Percentiles rank a stretch among this genome's conserved stretches.
Evolutionary conservation across 345 rosid genomes (phyloP).

Genomic region (Citrus australasica): DNA sequence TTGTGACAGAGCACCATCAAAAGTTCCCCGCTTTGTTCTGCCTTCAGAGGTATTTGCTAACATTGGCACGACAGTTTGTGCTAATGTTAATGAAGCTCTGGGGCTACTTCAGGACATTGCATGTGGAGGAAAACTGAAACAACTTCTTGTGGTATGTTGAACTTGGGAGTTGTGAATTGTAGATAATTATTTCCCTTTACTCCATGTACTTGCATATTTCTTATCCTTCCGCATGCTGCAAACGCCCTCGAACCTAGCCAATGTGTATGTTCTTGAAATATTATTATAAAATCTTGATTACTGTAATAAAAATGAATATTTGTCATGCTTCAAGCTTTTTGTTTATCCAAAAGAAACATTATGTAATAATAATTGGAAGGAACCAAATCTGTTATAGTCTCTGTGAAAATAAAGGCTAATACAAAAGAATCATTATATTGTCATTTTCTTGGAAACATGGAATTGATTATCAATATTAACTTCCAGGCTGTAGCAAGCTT

Average conservation of each 20-base stretch:
- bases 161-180: not conserved
- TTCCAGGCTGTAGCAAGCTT: constrained; percentile 65
- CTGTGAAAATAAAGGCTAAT: not conserved
- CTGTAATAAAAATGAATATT: not conserved
- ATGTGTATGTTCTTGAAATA: not conserved
- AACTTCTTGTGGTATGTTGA: constrained; percentile 60
- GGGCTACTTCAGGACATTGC: constrained; percentile 73
- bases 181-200: not conserved
- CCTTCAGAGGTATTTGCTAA: constrained; percentile 74
- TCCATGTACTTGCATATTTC: not conserved
- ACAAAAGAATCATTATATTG: not conserved
- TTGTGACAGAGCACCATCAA: constrained; percentile 52
- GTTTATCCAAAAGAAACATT: not conserved
- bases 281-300: not conserved
- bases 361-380: not conserved
- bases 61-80: constrained; percentile 56
- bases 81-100: constrained; percentile 62
- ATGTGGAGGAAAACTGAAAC: constrained; percentile 71
- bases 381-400: not conserved
- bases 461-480: not conserved
- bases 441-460: not conserved
- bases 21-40: constrained; percentile 73
- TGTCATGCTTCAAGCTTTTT: not conserved
- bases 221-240: not conserved
- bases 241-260: not conserved